Percentiles rank a stretch among this genome's conserved stretches.
Evolutionary conservation across 805 yeast species (phyloP).

Genomic region (Zygotorulaspora florentina): DNA sequence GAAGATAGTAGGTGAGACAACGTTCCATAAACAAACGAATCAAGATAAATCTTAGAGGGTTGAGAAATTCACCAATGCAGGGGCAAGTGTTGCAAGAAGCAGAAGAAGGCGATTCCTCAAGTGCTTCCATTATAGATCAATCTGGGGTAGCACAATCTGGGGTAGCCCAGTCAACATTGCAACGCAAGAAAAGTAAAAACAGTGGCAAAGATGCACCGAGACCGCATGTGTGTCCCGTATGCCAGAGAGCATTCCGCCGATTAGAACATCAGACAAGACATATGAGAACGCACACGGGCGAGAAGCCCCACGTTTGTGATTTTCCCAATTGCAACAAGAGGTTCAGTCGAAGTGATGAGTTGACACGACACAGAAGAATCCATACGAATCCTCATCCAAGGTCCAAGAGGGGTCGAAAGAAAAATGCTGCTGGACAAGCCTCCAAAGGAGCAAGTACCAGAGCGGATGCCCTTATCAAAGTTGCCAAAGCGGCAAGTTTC

Average conservation of each 20-base stretch:
- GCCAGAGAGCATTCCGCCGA: conserved; percentile 70
- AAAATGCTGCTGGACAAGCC: conserved; percentile 24
- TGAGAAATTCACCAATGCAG: no score
- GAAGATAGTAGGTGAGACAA: background rate
- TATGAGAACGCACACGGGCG: conserved; percentile 77
- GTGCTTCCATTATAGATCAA: conserved; percentile 4
- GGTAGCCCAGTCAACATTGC: conserved; percentile 4
- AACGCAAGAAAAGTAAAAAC: conserved; percentile 7
- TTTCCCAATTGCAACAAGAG: conserved; percentile 66
- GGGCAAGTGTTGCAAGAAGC: background rate
- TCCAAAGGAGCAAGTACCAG: conserved; percentile 1
- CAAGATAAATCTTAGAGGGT: no score
- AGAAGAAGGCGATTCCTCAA: background rate
- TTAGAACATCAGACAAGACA: conserved; percentile 77
- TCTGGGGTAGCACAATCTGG: conserved; percentile 6
- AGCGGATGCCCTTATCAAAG: conserved; percentile 1
- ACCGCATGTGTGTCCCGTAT: conserved; percentile 72
- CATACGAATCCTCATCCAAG: conserved; percentile 69
- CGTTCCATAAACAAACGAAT: no score
- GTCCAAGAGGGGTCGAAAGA: conserved; percentile 48
- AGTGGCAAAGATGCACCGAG: conserved; percentile 34
- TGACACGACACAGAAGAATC: conserved; percentile 68
- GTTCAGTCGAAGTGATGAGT: conserved; percentile 67
- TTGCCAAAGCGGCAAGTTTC: conserved; percentile 6
- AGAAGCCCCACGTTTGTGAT: conserved; percentile 73